Base-by-base conservation (phyloP, 305 asterid species). In the Fraxinus dipetala region DNA sequence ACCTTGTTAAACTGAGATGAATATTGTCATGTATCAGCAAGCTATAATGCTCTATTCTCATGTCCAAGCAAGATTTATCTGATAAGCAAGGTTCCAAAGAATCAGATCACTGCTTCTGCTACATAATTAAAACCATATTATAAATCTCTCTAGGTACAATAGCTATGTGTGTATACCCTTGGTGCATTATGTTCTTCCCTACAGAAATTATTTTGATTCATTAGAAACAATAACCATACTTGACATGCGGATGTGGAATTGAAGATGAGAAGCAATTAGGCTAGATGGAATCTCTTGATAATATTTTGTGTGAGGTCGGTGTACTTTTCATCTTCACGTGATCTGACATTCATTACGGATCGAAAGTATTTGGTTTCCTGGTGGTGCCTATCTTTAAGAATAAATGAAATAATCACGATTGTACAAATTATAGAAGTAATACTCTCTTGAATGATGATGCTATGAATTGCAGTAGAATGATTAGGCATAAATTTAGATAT, bases 1-100 rank as follows among this genome's bases (percentile, higher is more conserved):
- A 56, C 40, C 32, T 76, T 75, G 35, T 38, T 77, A 72, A 18
- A 32, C 8, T 77, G 26, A 74, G 79, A 76, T 51, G 65, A 77
- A 80, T 77, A 35, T 5, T 79, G 72, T 30, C 54, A 3, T 79
- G 76, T 6, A 74, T 75, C 1, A 38, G 74, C 38, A 67, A 67
- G 7, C 35, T 26, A 30, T 61, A 67, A 11, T 28, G 35, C 74
- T 13, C 74, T 28, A 24, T 63, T 13, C 31, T 28, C 38, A 67
- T 28, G 74, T 67, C 74, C 36, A 67, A 11, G 36, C 35, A 28
- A 28, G 74, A 67, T 26, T 3, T 67, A 30, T 22, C 74, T 13
- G 20, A 28, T 35, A 26, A 67, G 36, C 36, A 11, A 10, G 35
- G 35, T 67, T 67, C 74, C 16, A 13, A n/a, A 67, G 74, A 67